These are phyloP conservation scores for Arabis alpina DNA, from an alignment of 345 rosid genomes.

Conservation along the genomic window DNA sequence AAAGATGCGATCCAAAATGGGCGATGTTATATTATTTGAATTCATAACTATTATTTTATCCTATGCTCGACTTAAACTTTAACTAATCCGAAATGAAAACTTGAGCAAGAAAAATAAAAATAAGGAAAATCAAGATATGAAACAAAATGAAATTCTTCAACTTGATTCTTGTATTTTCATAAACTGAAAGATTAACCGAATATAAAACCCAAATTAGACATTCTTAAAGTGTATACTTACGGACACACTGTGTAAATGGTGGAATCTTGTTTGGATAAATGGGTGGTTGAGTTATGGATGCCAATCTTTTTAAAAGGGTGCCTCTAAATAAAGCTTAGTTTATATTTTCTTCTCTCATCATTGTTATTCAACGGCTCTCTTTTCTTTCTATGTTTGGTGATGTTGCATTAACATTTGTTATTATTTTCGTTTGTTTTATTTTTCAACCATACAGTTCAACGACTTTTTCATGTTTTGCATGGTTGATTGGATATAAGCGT, in stretches of 20 bases:
- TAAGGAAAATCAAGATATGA: background rate
- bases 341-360: background rate
- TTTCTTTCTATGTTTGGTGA: constrained; percentile 12
- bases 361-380: constrained; percentile 18
- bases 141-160: background rate
- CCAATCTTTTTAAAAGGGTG: constrained; percentile 23
- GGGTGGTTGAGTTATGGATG: constrained; percentile 31
- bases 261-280: constrained; percentile 23
- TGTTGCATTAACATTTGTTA: background rate
- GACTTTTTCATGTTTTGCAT: background rate
- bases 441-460: background rate
- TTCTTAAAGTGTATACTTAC: background rate
- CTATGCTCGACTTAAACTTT: background rate
- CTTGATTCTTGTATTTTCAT: background rate
- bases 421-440: too few relatives aligned
- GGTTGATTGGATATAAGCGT: too few relatives aligned
- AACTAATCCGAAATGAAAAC: background rate
- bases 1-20: background rate
- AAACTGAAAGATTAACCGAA: background rate
- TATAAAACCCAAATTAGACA: constrained; percentile 8
- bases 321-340: constrained; percentile 18
- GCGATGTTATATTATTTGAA: background rate
- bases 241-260: background rate
- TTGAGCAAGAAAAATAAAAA: background rate
- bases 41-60: background rate